Evolutionary conservation across 495 filamentous ascomycete species (phyloP).

Genomic region (Letharia lupina): DNA sequence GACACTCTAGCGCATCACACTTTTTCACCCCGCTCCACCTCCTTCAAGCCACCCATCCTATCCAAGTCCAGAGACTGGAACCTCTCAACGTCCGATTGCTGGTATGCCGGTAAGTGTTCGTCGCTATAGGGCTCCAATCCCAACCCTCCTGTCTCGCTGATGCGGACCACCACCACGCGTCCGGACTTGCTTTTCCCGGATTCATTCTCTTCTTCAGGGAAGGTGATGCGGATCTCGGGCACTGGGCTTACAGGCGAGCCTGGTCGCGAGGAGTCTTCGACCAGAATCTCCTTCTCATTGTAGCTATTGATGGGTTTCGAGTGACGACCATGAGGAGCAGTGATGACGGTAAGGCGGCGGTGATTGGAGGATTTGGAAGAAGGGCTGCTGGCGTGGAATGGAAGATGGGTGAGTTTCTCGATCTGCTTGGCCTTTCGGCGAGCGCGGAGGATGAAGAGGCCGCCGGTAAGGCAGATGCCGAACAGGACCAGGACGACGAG

Average conservation of each 20-base stretch:
- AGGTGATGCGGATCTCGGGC: constrained; percentile 95
- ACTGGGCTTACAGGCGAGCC: constrained; percentile 76
- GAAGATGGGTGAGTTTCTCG: constrained; percentile 40
- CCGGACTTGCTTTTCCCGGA: constrained; percentile 77
- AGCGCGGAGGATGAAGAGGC: constrained; percentile 62
- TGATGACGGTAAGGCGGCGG: constrained; percentile 59
- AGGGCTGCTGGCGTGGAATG: constrained; percentile 50
- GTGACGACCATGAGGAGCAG: constrained; percentile 43
- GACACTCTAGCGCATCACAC: background rate
- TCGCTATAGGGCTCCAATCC: constrained; percentile 79
- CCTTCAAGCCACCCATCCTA: constrained; percentile 86
- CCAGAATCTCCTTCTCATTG: constrained; percentile 60
- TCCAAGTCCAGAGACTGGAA: constrained; percentile 93
- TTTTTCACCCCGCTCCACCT: constrained; percentile 32
- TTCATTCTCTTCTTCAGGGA: constrained; percentile 91
- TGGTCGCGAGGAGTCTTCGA: constrained; percentile 63
- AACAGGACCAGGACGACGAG: constrained; percentile 69
- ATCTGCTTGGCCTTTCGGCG: constrained; percentile 43
- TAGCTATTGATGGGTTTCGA: constrained; percentile 63
- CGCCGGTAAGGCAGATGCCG: constrained; percentile 37
- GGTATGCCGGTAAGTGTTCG: constrained; percentile 76
- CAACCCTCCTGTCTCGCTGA: constrained; percentile 75
- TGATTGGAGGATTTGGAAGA: constrained; percentile 40
- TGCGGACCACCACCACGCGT: constrained; percentile 81
- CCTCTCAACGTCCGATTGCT: constrained; percentile 61